Evolutionary conservation across 805 yeast species (phyloP).

Genomic region (Helenozyma rhizophorensis): DNA sequence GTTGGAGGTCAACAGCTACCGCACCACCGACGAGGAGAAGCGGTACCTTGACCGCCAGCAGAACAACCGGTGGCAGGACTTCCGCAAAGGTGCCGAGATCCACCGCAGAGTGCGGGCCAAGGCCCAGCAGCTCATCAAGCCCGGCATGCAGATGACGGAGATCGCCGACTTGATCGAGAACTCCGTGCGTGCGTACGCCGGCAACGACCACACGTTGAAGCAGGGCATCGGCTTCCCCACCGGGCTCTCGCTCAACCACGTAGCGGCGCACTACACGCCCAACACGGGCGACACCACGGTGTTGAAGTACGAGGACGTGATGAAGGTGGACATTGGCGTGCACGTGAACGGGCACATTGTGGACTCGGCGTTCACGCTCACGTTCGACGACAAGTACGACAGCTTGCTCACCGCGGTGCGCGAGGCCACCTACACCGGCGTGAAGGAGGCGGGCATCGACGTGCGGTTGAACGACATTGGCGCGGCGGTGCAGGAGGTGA

Average conservation of each 20-base stretch:
- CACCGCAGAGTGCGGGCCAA: constrained; percentile 87
- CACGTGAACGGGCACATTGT: constrained; percentile 92
- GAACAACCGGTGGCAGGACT: constrained; percentile 71
- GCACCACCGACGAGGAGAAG: constrained; percentile 84
- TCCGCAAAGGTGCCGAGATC: constrained; percentile 93
- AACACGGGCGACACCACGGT: constrained; percentile 89
- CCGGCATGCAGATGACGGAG: constrained; percentile 90
- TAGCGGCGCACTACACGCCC: constrained; percentile 98
- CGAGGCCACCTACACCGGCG: constrained; percentile 92
- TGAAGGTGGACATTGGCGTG: constrained; percentile 96
- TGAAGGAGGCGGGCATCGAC: constrained; percentile 91
- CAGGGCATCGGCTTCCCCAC: constrained; percentile 98
- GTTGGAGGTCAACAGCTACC: constrained; percentile 55
- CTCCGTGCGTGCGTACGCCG: constrained; percentile 70
- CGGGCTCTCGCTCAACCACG: constrained; percentile 88
- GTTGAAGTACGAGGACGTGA: constrained; percentile 79
- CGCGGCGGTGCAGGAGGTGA: constrained; percentile 91
- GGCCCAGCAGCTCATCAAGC: constrained; percentile 68
- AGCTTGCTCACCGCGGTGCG: constrained; percentile 76
- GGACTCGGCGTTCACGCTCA: constrained; percentile 91
- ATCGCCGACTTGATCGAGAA: constrained; percentile 88
- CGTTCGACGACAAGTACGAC: constrained; percentile 83
- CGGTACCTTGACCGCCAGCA: constrained; percentile 69
- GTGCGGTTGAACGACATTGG: constrained; percentile 94
- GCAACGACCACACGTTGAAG: constrained; percentile 54